Evolutionary conservation across 2,329 filamentous ascomycete species (phyloP), one percentile per base, ranked within the genome.

Genomic region (Fusarium clavum): DNA sequence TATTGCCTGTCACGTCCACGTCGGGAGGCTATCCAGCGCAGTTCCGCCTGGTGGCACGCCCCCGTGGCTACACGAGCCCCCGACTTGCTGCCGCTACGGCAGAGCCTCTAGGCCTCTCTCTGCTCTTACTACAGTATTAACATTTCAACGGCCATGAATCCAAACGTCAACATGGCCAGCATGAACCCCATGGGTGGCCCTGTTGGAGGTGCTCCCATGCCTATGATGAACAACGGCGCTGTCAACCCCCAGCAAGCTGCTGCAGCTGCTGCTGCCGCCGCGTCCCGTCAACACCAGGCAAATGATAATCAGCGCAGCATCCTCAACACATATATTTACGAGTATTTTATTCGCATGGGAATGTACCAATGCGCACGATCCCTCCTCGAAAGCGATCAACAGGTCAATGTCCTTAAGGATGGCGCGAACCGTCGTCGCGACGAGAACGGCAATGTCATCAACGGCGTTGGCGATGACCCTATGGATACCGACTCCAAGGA

Each of bases 401-500:
- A 86, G 63, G 83, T 93, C 69, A 92, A 90, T 74, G 83, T 90
- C 46, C 82, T 85, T 58, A 92, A 92, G 76, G 90, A 91, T 59
- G 92, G 89, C 74, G 88, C 91, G n/a, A 88, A 87, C 67, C 87
- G 86, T 61, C 88, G 90, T 75, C 87, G 88, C 75, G 88, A 91
- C 71, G 87, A 88, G 69, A 90, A 93, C 73, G 87, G 89, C 56
- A 92, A 91, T 77, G 79, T 87, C 61, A 83, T 85, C 58, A 94
- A 94, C 77, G 91, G 92, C 46, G 83, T 90, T 52, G 89, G 89
- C 66, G 91, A 92, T 66, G 90, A 95, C 77, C 83, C 89, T 64
- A 94, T 95, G 89, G 92, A 95, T 75, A 91, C 90, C n/a, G 94
- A 97, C 77, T 87, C 84, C 67, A 96, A 96, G 82, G 92, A 95